phyloP scores from a whole-genome alignment of 2,329 filamentous ascomycete genomes.

The Calonectria hongkongensis region DNA sequence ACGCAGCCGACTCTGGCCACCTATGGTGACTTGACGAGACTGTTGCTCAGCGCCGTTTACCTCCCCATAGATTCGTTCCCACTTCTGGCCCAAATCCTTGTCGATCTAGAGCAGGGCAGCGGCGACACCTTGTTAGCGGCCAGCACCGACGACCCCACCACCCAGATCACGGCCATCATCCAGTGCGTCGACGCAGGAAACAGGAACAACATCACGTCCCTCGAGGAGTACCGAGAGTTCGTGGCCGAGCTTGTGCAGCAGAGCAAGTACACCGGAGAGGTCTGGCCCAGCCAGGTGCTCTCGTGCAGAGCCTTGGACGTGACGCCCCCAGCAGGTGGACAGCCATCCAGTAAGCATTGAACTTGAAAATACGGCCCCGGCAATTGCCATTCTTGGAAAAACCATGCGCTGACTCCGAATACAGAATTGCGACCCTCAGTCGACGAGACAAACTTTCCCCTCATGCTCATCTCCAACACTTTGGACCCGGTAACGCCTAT shows the following conservation, averaged over 20 bases:
- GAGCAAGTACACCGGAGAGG: constrained; percentile 16
- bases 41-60: constrained; percentile 10
- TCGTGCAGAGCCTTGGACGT: constrained; percentile 17
- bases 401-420: neutral
- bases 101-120: constrained; percentile 5
- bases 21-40: neutral
- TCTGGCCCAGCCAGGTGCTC: constrained; percentile 7
- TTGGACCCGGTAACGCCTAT: constrained; percentile 15
- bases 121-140: constrained; percentile 17
- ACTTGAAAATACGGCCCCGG: neutral
- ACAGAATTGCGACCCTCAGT: constrained; percentile 12
- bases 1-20: constrained; percentile 9
- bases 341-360: constrained; percentile 4
- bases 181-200: constrained; percentile 15
- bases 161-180: constrained; percentile 4
- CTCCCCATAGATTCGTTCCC: constrained; percentile 11
- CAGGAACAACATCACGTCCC: constrained; percentile 22
- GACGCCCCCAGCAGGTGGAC: neutral
- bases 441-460: constrained; percentile 12
- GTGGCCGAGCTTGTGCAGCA: neutral
- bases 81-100: constrained; percentile 6
- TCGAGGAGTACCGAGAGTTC: neutral
- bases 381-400: neutral
- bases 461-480: constrained; percentile 17
- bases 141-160: neutral